Evolutionary conservation across 352 stramenopile species (phyloP).

Genomic region (Albugo laibachii): DNA sequence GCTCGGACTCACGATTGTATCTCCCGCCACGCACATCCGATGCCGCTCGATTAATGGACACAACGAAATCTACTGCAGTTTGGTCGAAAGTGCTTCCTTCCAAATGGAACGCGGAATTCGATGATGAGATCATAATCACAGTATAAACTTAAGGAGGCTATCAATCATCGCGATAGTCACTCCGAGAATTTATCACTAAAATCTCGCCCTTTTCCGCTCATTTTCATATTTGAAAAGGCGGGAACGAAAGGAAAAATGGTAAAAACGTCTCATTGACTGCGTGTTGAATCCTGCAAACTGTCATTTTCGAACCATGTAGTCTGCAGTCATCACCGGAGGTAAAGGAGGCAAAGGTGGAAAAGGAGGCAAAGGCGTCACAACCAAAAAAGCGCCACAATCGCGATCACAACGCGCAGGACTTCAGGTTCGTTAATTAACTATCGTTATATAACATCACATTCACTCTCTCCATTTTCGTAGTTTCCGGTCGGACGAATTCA

Average conservation of each 20-base stretch:
- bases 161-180: too few relatives aligned
- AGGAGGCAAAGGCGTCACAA: slow-evolving; percentile 96
- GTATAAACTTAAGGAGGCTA: slow-evolving; percentile 16
- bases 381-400: slow-evolving; percentile 98
- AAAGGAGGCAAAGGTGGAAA: slow-evolving; percentile 97
- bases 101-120: neutral
- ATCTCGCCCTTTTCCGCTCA: too few relatives aligned
- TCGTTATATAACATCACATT: neutral
- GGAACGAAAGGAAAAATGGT: too few relatives aligned
- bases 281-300: too few relatives aligned
- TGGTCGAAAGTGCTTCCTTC: neutral
- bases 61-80: neutral
- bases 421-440: slow-evolving; percentile 37
- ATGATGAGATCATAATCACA: slow-evolving; percentile 68
- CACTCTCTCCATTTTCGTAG: slow-evolving; percentile 18
- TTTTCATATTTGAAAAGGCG: too few relatives aligned
- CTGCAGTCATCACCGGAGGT: slow-evolving; percentile 77
- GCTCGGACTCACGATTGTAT: too few relatives aligned
- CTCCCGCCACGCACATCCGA: too few relatives aligned
- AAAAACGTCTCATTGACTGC: too few relatives aligned
- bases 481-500: slow-evolving; percentile 99
- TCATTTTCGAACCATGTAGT: slow-evolving; percentile 17
- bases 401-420: slow-evolving; percentile 95
- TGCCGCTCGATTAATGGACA: too few relatives aligned
- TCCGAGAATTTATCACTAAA: too few relatives aligned